Base-by-base conservation (phyloP, 2,329 filamentous ascomycete species). In the Diaporthe capsici region DNA sequence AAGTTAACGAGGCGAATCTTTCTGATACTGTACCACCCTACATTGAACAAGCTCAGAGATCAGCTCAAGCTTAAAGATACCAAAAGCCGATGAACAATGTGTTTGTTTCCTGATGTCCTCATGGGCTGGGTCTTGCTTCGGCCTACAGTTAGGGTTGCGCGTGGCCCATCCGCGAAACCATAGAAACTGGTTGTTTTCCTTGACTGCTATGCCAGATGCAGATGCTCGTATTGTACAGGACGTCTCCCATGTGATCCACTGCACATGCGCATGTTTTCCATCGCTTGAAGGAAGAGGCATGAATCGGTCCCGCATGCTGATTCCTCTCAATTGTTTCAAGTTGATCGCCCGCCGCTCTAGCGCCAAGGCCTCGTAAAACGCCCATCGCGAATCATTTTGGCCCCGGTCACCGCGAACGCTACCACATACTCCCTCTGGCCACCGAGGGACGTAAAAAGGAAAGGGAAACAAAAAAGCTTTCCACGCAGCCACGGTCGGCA, bases 291-390 rank as follows among this genome's bases (percentile, higher is more conserved):
- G 49, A 70, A 70, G 49, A 53, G 49, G 65, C 65, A 51, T 55
- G 49, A 70, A 70, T n/a, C 5, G 8, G 47, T 70, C 65, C 65
- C 65, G 65, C 49, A 70, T 42, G 42, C 55, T 42, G 34, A 70
- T 70, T 34, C 65, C 65, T 42, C n/a, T 49, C 65, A 55, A 42
- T 39, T 58, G 70, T 72, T 72, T 72, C 70, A 61, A 47, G 70
- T 72, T 61, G 22, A 72, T 61, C 39, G 42, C 8, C 25, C 37
- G 37, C 4, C 39, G 53, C 25, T 61, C 17, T 47, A 37, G 70
- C 70, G 70, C 70, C 70, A 72, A 60, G 55, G 22, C 25, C 53
- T 60, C 31, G 70, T 72, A 61, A 72, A 72, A 61, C 70, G n/a
- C n/a, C 65, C 65, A 70, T 55, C 65, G 65, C 65, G 65, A 68